Evolutionary conservation across 352 stramenopile genomes (phyloP).

Genomic region (Thalassiosira mediterranea): DNA sequence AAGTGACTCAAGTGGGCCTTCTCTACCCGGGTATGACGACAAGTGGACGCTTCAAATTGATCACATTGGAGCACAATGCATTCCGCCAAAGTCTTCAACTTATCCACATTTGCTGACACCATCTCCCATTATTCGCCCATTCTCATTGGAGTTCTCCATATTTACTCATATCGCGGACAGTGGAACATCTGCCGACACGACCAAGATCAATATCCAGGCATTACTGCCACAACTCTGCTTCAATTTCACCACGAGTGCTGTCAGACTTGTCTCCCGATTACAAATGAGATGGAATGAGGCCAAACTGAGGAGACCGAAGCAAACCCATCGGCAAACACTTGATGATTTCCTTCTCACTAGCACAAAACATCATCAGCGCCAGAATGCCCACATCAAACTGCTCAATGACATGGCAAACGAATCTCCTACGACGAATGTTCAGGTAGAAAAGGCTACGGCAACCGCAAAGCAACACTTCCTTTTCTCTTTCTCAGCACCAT

Average conservation of each 20-base stretch:
- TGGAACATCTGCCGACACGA: slow-evolving; percentile 19
- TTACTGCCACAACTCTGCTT: slow-evolving; percentile 68
- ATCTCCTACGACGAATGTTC: background rate
- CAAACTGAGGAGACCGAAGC: slow-evolving; percentile 16
- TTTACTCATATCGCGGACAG: slow-evolving; percentile 52
- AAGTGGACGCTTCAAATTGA: slow-evolving; percentile 61
- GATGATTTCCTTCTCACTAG: slow-evolving; percentile 20
- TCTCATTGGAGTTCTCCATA: slow-evolving; percentile 72
- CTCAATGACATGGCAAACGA: slow-evolving; percentile 5
- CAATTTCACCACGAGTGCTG: slow-evolving; percentile 71
- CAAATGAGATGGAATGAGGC: slow-evolving; percentile 54
- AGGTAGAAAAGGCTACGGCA: background rate
- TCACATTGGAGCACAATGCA: slow-evolving; percentile 28
- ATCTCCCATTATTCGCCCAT: slow-evolving; percentile 61
- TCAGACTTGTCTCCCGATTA: slow-evolving; percentile 60
- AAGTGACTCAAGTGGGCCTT: slow-evolving; percentile 13
- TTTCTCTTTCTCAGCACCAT: slow-evolving; percentile 69
- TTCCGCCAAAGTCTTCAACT: slow-evolving; percentile 4
- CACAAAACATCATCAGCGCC: background rate
- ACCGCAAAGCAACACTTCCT: slow-evolving; percentile 37
- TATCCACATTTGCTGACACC: background rate
- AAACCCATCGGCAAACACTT: slow-evolving; percentile 12
- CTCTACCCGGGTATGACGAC: slow-evolving; percentile 49
- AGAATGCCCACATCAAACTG: slow-evolving; percentile 12
- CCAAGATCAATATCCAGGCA: slow-evolving; percentile 45